Base-by-base conservation (phyloP, 495 filamentous ascomycete genomes). In the Penicillium cinerascens region DNA sequence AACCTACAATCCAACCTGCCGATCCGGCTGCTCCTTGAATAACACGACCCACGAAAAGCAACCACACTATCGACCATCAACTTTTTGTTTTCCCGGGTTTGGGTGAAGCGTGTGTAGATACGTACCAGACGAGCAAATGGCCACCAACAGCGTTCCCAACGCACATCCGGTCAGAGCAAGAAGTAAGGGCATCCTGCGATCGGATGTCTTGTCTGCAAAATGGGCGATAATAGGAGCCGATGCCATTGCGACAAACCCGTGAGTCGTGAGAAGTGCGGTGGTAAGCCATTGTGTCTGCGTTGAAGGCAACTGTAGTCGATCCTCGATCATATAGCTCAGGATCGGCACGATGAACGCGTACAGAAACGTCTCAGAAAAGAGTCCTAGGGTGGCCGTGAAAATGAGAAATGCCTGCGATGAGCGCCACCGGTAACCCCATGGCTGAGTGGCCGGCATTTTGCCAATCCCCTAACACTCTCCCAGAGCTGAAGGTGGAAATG, bases 1-100 rank as follows among this genome's bases (percentile, higher is more conserved):
- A 44, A 1, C 60, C 59, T 20, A 67, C 54, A 25, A 67, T 64
- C 64, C 64, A 67, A 22, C 56, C 49, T 8, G 55, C 63, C 2
- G 52, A 55, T 6, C 58, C 58, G 2, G 58, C 47, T 27, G 60
- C 46, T 4, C 51, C 58, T 51, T 67, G 64, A 10, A 67, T 33
- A 18, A 60, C 38, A 3, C 64, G 58, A 10, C 64, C 64, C 0
- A 51, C 8, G 25, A 59, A 56, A 9, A 64, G 26, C 26, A 29
- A 6, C 26, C 26, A 29, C 2, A 29, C 26, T 29, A n/a, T n/a
- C n/a, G n/a, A n/a, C n/a, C n/a, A n/a, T n/a, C n/a, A n/a, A n/a
- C n/a, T n/a, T n/a, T n/a, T n/a, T n/a, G n/a, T n/a, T n/a, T n/a
- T n/a, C n/a, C n/a, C n/a, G 26, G 26, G 4, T 3, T 3, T 29